phyloP scores from a whole-genome alignment of 1,284 basidiomycete genomes.

The Ceratobasidium sp. region DNA sequence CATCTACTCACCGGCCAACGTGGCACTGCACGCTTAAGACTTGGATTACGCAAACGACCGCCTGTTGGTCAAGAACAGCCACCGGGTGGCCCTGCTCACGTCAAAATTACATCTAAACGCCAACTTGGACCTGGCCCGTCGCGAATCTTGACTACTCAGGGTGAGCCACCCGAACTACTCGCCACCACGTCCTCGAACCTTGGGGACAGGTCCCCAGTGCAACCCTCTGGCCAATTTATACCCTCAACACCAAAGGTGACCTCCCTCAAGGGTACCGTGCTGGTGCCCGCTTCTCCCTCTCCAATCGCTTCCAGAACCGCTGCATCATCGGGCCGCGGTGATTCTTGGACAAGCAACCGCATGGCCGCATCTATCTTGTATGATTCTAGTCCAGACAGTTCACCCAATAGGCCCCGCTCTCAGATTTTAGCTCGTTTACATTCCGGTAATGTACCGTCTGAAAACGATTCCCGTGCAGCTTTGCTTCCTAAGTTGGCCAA shows the following conservation, averaged over 20 bases:
- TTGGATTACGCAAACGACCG: conserved; percentile 32
- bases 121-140: conserved; percentile 21
- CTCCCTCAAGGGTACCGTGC: conserved; percentile 8
- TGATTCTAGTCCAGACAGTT: background rate
- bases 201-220: background rate
- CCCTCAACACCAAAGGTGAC: background rate
- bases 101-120: conserved; percentile 26
- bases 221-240: background rate
- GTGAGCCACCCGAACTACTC: background rate
- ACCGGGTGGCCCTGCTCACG: conserved; percentile 14
- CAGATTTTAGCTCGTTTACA: background rate
- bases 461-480: background rate
- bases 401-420: background rate
- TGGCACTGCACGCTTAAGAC: conserved; percentile 20
- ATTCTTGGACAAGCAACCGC: background rate
- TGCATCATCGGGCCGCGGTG: background rate
- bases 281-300: conserved; percentile 36
- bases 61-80: background rate
- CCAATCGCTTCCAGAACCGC: background rate
- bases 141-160: background rate
- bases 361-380: conserved; percentile 4
- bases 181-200: background rate
- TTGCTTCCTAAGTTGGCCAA: background rate
- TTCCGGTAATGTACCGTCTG: background rate
- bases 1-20: background rate